Conservation (phyloP, 257 asterid genomes). For the Solanum tarapatanum region DNA sequence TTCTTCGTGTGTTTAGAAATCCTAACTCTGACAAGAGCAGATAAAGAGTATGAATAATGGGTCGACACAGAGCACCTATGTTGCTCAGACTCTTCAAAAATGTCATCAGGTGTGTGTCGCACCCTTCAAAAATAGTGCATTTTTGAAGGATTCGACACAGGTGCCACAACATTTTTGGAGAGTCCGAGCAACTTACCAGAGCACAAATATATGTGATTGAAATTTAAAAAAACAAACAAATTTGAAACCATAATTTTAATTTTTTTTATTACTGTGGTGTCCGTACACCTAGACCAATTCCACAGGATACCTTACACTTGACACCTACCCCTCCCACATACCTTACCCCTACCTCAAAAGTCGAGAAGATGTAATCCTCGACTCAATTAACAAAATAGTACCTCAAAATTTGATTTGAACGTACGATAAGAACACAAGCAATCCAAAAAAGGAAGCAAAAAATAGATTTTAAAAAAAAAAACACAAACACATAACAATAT, state of each 20-base stretch:
- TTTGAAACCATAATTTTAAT: neutral
- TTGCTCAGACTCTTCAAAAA: neutral
- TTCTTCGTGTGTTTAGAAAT: neutral
- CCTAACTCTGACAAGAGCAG: neutral
- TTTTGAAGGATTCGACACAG: no score
- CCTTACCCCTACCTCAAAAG: neutral
- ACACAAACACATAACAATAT: neutral
- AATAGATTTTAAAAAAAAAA: neutral
- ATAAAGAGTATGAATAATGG: neutral
- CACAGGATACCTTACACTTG: neutral
- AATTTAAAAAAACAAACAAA: no score
- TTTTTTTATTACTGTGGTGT: neutral
- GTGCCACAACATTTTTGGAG: no score
- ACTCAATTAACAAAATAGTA: neutral
- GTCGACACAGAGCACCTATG: neutral
- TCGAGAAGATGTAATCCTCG: neutral
- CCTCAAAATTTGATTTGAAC: neutral
- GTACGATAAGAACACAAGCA: neutral
- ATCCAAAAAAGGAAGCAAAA: neutral
- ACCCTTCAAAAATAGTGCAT: no score
- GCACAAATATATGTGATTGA: neutral
- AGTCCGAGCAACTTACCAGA: no score
- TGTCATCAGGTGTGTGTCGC: neutral
- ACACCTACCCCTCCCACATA: neutral
- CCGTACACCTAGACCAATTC: neutral